Evolutionary conservation across 305 asterid genomes (phyloP).

Genomic region (Fraxinus sp.): DNA sequence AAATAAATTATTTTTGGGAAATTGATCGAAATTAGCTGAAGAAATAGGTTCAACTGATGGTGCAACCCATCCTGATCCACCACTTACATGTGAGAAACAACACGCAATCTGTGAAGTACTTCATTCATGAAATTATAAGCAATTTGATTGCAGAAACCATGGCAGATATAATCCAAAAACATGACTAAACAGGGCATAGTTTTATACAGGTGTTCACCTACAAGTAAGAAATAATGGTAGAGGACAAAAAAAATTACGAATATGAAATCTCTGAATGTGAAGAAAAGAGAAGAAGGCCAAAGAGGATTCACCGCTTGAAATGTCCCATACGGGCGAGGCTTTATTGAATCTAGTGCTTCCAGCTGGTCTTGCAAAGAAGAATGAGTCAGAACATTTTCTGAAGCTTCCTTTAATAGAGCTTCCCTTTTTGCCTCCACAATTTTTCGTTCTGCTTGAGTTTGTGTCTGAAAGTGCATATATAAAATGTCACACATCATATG

Average conservation of each 20-base stretch:
- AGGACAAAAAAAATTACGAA: slow-evolving; percentile 2
- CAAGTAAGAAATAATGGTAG: background rate
- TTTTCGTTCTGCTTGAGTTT: slow-evolving; percentile 86
- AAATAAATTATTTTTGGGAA: background rate
- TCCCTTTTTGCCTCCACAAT: slow-evolving; percentile 71
- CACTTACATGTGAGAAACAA: background rate
- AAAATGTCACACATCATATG: slow-evolving; percentile 17
- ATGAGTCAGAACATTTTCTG: slow-evolving; percentile 35
- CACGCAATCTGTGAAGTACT: background rate
- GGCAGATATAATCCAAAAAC: background rate
- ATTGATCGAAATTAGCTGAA: background rate
- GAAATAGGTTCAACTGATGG: background rate
- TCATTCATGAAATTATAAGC: background rate
- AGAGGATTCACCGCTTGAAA: slow-evolving; percentile 62
- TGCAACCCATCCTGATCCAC: background rate
- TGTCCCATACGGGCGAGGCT: slow-evolving; percentile 82
- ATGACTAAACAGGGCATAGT: background rate
- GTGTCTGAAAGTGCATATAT: slow-evolving; percentile 52
- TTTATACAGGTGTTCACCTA: background rate
- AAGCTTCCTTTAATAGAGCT: slow-evolving; percentile 60
- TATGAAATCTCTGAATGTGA: slow-evolving; percentile 11
- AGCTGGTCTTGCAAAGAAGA: slow-evolving; percentile 54
- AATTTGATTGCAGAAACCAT: background rate
- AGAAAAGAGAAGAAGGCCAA: slow-evolving; percentile 24
- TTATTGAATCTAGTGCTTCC: slow-evolving; percentile 61